These are phyloP conservation scores for Lodderomyces elongisporus DNA, from an alignment of 1,139 yeast genomes.

Conservation along the genomic window DNA sequence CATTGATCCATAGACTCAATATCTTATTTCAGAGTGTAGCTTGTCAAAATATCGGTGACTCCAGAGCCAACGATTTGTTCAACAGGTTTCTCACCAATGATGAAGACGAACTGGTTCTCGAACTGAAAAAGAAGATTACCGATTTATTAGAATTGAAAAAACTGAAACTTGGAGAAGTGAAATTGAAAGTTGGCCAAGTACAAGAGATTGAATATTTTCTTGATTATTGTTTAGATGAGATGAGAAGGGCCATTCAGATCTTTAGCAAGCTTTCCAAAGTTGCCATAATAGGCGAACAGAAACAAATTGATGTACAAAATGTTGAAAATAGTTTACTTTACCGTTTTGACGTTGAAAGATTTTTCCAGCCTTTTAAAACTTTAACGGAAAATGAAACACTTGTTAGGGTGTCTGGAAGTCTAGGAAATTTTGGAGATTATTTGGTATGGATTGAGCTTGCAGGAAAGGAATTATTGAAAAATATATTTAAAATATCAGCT, in stretches of 20 bases:
- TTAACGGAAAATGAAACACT: no score
- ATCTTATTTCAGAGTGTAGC: slow-evolving; percentile 38
- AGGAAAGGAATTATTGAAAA: slow-evolving; percentile 30
- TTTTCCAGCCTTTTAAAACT: slow-evolving; percentile 6
- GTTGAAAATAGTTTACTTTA: slow-evolving; percentile 19
- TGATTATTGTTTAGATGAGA: slow-evolving; percentile 47
- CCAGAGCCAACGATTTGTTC: slow-evolving; percentile 14
- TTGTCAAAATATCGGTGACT: slow-evolving; percentile 16
- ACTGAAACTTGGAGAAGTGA: slow-evolving; percentile 20
- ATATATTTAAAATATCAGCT: slow-evolving; percentile 34
- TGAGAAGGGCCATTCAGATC: slow-evolving; percentile 26
- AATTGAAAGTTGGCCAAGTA: slow-evolving; percentile 22
- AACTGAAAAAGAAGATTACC: slow-evolving; percentile 24
- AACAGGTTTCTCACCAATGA: slow-evolving; percentile 7
- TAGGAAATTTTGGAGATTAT: slow-evolving; percentile 17
- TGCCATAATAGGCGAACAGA: slow-evolving; percentile 38
- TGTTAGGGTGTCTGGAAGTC: slow-evolving; percentile 15
- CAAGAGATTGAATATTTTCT: slow-evolving; percentile 55
- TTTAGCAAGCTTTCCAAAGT: slow-evolving; percentile 41
- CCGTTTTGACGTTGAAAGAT: slow-evolving; percentile 11
- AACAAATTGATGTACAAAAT: slow-evolving; percentile 37
- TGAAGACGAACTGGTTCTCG: slow-evolving; percentile 28
- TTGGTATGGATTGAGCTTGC: slow-evolving; percentile 27
- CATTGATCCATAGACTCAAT: slow-evolving; percentile 46
- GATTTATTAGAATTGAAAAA: slow-evolving; percentile 16